A percentile compares a stretch with the other conserved stretches of the same genome.
Evolutionary conservation across 805 yeast genomes (phyloP).

Genomic region (Metschnikowia picachoensis): DNA sequence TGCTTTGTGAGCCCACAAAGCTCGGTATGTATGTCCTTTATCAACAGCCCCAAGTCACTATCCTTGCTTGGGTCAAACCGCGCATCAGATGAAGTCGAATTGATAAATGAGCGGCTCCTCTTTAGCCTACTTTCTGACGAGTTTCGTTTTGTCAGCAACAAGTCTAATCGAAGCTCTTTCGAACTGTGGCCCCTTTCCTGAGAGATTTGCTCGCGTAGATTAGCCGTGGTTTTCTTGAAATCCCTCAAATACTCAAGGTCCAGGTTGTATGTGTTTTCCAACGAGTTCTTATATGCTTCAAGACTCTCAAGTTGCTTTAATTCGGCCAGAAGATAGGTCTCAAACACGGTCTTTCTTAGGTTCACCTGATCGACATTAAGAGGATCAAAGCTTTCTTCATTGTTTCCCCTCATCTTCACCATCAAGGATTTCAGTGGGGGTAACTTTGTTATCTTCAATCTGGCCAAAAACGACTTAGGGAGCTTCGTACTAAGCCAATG

Average conservation of each 20-base stretch:
- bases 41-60: slow-evolving; percentile 5
- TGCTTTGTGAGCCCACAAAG: background rate
- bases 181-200: slow-evolving; percentile 5
- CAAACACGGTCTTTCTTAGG: slow-evolving; percentile 16
- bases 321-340: slow-evolving; percentile 40
- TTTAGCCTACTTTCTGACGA: background rate
- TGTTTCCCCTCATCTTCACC: slow-evolving; percentile 11
- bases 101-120: background rate
- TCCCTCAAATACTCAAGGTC: slow-evolving; percentile 33
- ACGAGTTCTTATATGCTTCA: slow-evolving; percentile 23
- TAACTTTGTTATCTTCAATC: slow-evolving; percentile 16
- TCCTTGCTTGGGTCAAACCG: slow-evolving; percentile 16
- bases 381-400: slow-evolving; percentile 9
- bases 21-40: background rate
- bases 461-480: slow-evolving; percentile 15
- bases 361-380: slow-evolving; percentile 15
- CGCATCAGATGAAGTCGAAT: background rate
- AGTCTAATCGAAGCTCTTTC: slow-evolving; percentile 7
- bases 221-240: slow-evolving; percentile 18
- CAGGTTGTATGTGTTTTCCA: slow-evolving; percentile 24
- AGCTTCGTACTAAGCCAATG: slow-evolving; percentile 15
- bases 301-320: slow-evolving; percentile 33
- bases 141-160: background rate
- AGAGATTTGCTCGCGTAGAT: slow-evolving; percentile 5
- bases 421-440: slow-evolving; percentile 17